Evolutionary conservation across 495 filamentous ascomycete species (phyloP).

Genomic region (Annulohypoxylon moriforme): DNA sequence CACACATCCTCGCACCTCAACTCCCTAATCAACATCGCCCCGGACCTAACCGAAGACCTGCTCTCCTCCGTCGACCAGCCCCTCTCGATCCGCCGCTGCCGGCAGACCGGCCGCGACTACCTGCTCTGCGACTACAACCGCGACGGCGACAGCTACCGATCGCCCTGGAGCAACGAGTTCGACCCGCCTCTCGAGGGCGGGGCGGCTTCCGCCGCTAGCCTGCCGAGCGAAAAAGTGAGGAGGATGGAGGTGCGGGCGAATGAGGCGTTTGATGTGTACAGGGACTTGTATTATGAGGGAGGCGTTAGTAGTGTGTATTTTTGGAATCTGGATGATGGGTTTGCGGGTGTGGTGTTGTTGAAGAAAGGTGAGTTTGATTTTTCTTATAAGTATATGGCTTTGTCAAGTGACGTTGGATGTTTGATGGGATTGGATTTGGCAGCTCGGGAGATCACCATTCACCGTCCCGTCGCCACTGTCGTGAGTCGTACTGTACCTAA

Average conservation of each 20-base stretch:
- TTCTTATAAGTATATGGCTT: not conserved
- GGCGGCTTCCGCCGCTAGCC: slow-evolving; percentile 54
- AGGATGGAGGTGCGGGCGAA: slow-evolving; percentile 94
- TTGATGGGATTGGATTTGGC: not conserved
- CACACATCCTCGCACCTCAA: slow-evolving; percentile 86
- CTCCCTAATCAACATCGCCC: slow-evolving; percentile 84
- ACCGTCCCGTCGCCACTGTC: not conserved
- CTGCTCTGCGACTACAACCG: slow-evolving; percentile 99
- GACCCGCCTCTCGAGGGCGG: slow-evolving; percentile 77
- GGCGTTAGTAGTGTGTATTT: slow-evolving; percentile 96
- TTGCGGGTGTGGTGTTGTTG: slow-evolving; percentile 92
- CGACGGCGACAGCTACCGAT: slow-evolving; percentile 96
- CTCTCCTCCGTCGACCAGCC: slow-evolving; percentile 98
- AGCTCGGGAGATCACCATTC: not conserved
- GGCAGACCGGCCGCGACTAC: slow-evolving; percentile 91
- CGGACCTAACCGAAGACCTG: slow-evolving; percentile 95
- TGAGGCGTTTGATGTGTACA: slow-evolving; percentile 96
- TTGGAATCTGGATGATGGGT: slow-evolving; percentile 98
- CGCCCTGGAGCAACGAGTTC: slow-evolving; percentile 98
- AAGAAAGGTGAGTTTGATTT: slow-evolving; percentile 78
- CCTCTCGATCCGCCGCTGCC: slow-evolving; percentile 84
- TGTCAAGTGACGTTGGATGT: not conserved
- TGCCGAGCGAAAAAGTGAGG: slow-evolving; percentile 86
- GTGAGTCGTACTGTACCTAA: not conserved
- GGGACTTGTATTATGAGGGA: slow-evolving; percentile 98